Evolutionary conservation across 257 asterid genomes (phyloP).

Genomic region (Anisodus tanguticus): DNA sequence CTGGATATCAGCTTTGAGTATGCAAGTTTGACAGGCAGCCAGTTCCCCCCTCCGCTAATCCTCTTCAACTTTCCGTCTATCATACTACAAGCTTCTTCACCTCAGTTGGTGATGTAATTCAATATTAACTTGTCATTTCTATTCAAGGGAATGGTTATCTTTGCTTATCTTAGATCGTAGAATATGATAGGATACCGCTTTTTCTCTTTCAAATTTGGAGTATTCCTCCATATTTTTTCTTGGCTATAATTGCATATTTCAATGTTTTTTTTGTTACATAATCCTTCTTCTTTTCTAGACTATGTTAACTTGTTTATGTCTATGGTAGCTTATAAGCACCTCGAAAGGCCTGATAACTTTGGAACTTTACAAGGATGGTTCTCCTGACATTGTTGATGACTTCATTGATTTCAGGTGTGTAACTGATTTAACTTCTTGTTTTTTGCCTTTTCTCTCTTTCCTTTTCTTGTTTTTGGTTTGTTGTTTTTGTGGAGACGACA

Average conservation of each 20-base stretch:
- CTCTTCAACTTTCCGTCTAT: neutral
- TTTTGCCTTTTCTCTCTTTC: neutral
- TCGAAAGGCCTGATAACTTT: conserved; percentile 83
- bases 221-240: neutral
- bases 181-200: neutral
- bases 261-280: neutral
- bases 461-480: neutral
- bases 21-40: neutral
- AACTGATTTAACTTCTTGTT: neutral
- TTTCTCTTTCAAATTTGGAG: neutral
- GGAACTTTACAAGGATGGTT: conserved; percentile 88
- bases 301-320: neutral
- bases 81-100: neutral
- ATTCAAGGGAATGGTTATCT: neutral
- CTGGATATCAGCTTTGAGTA: conserved; percentile 14
- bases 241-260: neutral
- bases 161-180: neutral
- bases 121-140: neutral
- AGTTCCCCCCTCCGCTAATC: neutral
- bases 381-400: conserved; percentile 73
- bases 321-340: conserved; percentile 70
- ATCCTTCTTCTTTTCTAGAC: conserved; percentile 28
- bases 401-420: conserved; percentile 74
- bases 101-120: neutral
- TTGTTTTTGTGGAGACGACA: neutral